A percentile compares a stretch with the other conserved stretches of the same genome.
phyloP scores from a whole-genome alignment of 768 basidiomycete genomes.

The Lactarius akahatsu region DNA sequence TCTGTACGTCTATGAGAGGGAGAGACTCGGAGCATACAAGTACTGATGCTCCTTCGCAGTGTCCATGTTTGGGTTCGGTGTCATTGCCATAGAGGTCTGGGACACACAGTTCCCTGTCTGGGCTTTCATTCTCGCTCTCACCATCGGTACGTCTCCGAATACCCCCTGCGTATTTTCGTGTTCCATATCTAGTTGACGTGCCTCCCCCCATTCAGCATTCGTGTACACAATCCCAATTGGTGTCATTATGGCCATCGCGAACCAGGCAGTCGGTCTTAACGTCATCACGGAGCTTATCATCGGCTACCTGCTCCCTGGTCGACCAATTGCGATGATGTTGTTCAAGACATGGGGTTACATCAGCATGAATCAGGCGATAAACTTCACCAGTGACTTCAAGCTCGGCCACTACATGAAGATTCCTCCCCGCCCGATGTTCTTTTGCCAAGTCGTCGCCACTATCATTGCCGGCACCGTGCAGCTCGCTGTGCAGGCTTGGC shows the following conservation, averaged over 20 bases:
- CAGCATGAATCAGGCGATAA: conserved; percentile 63
- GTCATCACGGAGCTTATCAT: conserved; percentile 81
- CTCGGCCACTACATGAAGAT: conserved; percentile 73
- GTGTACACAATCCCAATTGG: conserved; percentile 75
- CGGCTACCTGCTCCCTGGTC: conserved; percentile 80
- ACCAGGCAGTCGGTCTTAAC: conserved; percentile 68
- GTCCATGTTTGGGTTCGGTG: conserved; percentile 63
- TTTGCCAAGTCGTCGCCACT: conserved; percentile 52
- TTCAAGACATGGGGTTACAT: conserved; percentile 85
- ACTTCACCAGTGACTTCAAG: conserved; percentile 75
- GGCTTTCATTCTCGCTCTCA: conserved; percentile 66
- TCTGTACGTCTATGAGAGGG: conserved; percentile 35
- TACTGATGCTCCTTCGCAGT: conserved; percentile 26
- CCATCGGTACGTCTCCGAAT: conserved; percentile 45
- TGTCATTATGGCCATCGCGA: conserved; percentile 77
- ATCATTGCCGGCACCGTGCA: conserved; percentile 61
- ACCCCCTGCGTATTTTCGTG: background rate
- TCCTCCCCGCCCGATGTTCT: conserved; percentile 72
- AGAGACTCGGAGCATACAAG: background rate
- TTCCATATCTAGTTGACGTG: background rate
- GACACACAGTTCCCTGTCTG: conserved; percentile 70
- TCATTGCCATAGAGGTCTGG: conserved; percentile 70
- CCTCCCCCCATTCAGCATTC: conserved; percentile 35
- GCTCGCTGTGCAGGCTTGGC: conserved; percentile 59
- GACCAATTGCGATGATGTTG: conserved; percentile 79